These are phyloP conservation scores for Camelina neglecta DNA, from an alignment of 345 rosid species.

Conservation along the genomic window DNA sequence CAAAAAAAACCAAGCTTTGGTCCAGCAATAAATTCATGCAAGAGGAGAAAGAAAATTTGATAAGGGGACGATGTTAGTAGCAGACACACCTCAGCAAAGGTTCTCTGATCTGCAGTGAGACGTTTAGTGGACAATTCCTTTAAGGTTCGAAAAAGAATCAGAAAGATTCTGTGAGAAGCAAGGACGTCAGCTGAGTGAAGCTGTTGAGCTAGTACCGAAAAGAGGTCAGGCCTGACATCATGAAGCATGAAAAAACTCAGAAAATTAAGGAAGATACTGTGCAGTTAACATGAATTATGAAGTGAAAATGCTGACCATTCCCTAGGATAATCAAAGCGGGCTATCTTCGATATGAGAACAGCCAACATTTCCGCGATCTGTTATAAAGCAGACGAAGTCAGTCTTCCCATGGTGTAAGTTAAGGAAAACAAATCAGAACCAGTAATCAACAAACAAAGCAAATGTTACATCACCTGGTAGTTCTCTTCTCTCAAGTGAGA, in stretches of 20 bases:
- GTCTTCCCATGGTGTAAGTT: background rate
- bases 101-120: constrained; percentile 84
- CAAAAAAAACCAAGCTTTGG: constrained; percentile 19
- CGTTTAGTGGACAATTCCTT: constrained; percentile 96
- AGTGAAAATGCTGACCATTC: constrained; percentile 56
- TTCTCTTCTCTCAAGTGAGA: constrained; percentile 88
- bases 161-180: constrained; percentile 85
- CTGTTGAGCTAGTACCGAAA: constrained; percentile 77
- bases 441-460: constrained; percentile 14
- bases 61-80: constrained; percentile 26
- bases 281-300: background rate
- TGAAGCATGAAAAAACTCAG: constrained; percentile 29
- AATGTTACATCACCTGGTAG: constrained; percentile 57
- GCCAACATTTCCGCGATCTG: constrained; percentile 90
- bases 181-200: constrained; percentile 85
- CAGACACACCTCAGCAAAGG: constrained; percentile 70
- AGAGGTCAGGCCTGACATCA: constrained; percentile 82
- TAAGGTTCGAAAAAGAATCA: constrained; percentile 87
- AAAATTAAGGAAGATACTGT: constrained; percentile 20
- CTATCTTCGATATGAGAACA: constrained; percentile 87
- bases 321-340: constrained; percentile 95
- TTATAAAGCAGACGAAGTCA: constrained; percentile 21
- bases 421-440: constrained; percentile 7
- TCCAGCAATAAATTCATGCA: constrained; percentile 21
- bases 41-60: constrained; percentile 10